Base-by-base conservation (phyloP, 306 rosid genomes). In the Chamaecrista fasciculata region DNA sequence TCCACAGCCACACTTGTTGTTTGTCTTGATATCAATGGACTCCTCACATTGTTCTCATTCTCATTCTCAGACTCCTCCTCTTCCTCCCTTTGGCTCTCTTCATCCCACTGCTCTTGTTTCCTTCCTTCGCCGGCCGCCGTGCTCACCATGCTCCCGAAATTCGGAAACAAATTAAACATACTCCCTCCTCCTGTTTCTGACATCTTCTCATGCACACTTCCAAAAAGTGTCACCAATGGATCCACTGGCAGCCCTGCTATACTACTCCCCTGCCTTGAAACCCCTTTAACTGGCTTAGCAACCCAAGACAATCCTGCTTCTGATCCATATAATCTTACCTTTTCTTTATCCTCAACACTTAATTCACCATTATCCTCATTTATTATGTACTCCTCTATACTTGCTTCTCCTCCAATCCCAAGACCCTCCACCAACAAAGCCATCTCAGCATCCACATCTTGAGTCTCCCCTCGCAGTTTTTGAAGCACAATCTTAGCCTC, bases 21-120 rank as follows among this genome's bases (percentile, higher is more conserved):
- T 71, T 91, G 97, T 43, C 96, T 91, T 1, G 97, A 91, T 71
- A 91, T 85, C 73, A 91, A 77, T 20, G 97, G 97, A 80, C 97
- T 91, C 2, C 77, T 87, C 83, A 91, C 51, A 85, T 91, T 82
- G 70, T 91, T 96, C 64, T 91, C 96, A 11, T 86, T 29, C 47
- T 47, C 66, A 4, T 46, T 31, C 8, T 14, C 57, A 36, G 47
- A 85, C 6, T 90, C 96, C 51, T 80, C 96, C 49, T 91, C 96
- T 24, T 29, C 66, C 36, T 60, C 66, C 36, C 66, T 60, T 36
- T 85, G 70, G 78, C 86, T 82, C 79, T 85, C 90, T 76, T 85
- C 90, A 66, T 85, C 90, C 90, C 83, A 85, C n/a, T 77, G 87
- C 12, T 82, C 90, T 8, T 74, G 49, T 42, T n/a, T n/a, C n/a